Conservation (phyloP, 768 basidiomycete species). For the Porphyrellus cyaneotinctus region DNA sequence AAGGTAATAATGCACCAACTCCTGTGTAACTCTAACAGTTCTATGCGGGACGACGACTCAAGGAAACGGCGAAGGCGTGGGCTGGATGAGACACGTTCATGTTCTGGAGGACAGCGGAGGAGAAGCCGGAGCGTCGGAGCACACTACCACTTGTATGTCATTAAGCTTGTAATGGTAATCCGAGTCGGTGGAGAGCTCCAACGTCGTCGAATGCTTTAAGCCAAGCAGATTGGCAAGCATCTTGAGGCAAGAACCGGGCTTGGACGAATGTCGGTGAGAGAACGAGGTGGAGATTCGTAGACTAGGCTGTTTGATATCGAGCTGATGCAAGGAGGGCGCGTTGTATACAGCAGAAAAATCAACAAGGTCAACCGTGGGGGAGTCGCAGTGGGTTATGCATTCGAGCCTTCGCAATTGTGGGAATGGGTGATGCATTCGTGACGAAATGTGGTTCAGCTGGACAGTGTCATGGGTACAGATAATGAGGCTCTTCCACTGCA, state of each 20-base stretch:
- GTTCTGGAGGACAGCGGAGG: conserved; percentile 34
- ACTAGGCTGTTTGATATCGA: conserved; percentile 34
- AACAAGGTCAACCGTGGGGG: conserved; percentile 16
- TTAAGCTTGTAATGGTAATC: conserved; percentile 21
- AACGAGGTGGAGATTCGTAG: conserved; percentile 34
- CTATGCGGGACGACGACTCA: conserved; percentile 32
- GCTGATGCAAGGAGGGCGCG: conserved; percentile 33
- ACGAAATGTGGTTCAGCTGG: conserved; percentile 39
- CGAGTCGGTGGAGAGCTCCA: conserved; percentile 35
- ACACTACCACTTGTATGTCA: conserved; percentile 13
- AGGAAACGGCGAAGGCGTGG: conserved; percentile 30
- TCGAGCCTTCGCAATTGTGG: conserved; percentile 36
- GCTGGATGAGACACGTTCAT: conserved; percentile 23
- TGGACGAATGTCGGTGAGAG: conserved; percentile 24
- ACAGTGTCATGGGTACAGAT: conserved; percentile 37
- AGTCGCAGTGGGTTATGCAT: conserved; percentile 30
- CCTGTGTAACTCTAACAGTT: conserved; percentile 43
- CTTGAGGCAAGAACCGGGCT: conserved; percentile 22
- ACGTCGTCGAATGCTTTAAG: conserved; percentile 42
- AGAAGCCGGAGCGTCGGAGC: conserved; percentile 38
- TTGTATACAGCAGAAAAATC: conserved; percentile 31
- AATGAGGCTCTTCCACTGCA: conserved; percentile 44
- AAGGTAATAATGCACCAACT: conserved; percentile 37
- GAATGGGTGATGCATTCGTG: conserved; percentile 32
- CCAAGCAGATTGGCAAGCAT: conserved; percentile 37